These are phyloP conservation scores for Diaporthe ampelina DNA, from an alignment of 2,329 filamentous ascomycete species.

Conservation along the genomic window DNA sequence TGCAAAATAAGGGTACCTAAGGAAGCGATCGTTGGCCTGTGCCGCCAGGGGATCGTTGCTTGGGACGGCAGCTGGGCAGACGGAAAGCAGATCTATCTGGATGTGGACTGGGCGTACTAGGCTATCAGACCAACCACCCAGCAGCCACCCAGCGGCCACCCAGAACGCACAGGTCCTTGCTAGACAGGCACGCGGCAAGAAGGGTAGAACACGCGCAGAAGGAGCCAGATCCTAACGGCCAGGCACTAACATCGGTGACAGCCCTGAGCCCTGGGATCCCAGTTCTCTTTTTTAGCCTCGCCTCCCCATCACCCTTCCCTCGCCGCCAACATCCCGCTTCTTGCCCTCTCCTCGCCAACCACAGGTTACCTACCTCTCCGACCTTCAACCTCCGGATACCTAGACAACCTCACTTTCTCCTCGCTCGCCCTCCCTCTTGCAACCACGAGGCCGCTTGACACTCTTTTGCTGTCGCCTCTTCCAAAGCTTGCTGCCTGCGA, in stretches of 20 bases:
- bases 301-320: slow-evolving; percentile 11
- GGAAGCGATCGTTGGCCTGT: slow-evolving; percentile 14
- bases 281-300: slow-evolving; percentile 30
- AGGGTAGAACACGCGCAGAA: slow-evolving; percentile 1
- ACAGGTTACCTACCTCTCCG: background rate
- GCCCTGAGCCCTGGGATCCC: slow-evolving; percentile 28
- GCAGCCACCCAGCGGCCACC: too few species aligned
- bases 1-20: slow-evolving; percentile 17
- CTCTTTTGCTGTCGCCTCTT: background rate
- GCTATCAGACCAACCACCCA: background rate
- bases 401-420: slow-evolving; percentile 12
- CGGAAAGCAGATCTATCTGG: slow-evolving; percentile 29
- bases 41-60: slow-evolving; percentile 32
- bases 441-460: background rate
- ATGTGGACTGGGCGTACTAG: slow-evolving; percentile 21
- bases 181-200: slow-evolving; percentile 27
- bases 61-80: slow-evolving; percentile 16
- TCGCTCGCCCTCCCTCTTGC: background rate
- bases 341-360: slow-evolving; percentile 13
- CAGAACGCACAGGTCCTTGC: background rate
- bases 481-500: background rate
- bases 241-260: slow-evolving; percentile 29
- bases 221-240: slow-evolving; percentile 25
- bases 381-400: background rate
- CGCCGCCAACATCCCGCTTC: slow-evolving; percentile 15